Evolutionary conservation across 148 eudicot species (phyloP).

Genomic region (Dianthus caryophyllus): DNA sequence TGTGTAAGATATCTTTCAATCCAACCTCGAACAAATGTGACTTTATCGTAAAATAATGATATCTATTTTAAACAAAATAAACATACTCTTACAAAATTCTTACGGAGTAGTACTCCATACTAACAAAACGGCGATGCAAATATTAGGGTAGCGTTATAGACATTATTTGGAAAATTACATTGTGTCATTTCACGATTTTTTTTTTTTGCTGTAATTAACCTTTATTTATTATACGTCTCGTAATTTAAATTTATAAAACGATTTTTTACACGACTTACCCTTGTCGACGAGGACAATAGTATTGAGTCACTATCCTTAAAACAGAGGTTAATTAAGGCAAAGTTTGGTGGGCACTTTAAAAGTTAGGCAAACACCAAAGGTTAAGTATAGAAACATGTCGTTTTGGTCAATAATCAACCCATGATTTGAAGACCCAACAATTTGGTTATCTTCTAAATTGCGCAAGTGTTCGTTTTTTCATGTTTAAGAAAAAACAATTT

Average conservation of each 20-base stretch:
- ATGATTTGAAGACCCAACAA: conserved; percentile 15
- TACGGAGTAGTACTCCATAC: too few relatives aligned
- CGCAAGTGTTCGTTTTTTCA: not conserved
- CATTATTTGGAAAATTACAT: too few relatives aligned
- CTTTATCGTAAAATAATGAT: not conserved
- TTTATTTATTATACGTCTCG: too few relatives aligned
- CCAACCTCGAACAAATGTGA: too few relatives aligned
- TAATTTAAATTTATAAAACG: too few relatives aligned
- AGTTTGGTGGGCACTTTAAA: conserved; percentile 14
- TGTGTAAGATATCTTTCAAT: too few relatives aligned
- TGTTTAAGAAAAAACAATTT: conserved; percentile 17
- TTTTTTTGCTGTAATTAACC: too few relatives aligned
- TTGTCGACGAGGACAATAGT: too few relatives aligned
- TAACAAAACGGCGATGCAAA: not conserved
- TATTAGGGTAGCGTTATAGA: not conserved
- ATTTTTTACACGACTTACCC: too few relatives aligned
- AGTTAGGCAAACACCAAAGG: conserved; percentile 18
- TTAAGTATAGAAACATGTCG: conserved; percentile 10
- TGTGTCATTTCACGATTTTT: too few relatives aligned
- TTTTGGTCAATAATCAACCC: conserved; percentile 7
- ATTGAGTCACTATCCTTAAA: conserved; percentile 13
- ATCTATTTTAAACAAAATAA: too few relatives aligned
- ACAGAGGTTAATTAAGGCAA: conserved; percentile 10
- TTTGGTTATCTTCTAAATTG: not conserved
- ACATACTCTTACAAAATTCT: too few relatives aligned